Evolutionary conservation across 345 rosid species (phyloP).

Genomic region (Syzygium oleosum): DNA sequence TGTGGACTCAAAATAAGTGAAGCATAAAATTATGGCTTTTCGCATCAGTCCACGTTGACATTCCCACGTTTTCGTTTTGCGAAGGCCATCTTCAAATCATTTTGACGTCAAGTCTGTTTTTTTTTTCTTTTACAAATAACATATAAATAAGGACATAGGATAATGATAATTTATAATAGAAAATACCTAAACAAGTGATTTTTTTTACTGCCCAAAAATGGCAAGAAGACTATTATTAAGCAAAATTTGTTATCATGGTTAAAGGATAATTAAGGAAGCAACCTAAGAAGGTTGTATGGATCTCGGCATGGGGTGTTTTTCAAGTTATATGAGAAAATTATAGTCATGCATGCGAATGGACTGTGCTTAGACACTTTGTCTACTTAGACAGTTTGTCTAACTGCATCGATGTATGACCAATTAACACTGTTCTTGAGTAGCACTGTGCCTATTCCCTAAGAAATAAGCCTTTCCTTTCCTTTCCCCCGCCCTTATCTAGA

Average conservation of each 20-base stretch:
- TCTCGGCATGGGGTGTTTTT: neutral
- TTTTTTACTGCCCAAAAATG: neutral
- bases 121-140: neutral
- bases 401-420: neutral
- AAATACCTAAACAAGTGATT: neutral
- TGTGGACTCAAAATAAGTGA: neutral
- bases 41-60: neutral
- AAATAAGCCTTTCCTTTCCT: neutral
- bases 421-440: neutral
- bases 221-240: neutral
- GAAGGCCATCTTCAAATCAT: neutral
- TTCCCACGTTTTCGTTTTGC: neutral
- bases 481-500: neutral
- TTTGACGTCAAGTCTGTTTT: neutral
- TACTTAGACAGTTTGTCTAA: neutral
- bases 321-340: neutral
- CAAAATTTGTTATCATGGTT: neutral
- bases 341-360: neutral
- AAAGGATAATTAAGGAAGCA: neutral
- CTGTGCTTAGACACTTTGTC: neutral
- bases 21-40: constrained; percentile 1
- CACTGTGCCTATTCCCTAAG: neutral
- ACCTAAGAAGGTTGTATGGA: neutral
- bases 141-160: neutral
- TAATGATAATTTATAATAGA: neutral